Percentiles rank a stretch among this genome's conserved stretches.
Evolutionary conservation across 2,329 filamentous ascomycete genomes (phyloP).

Genomic region (Atkinsonella texensis): DNA sequence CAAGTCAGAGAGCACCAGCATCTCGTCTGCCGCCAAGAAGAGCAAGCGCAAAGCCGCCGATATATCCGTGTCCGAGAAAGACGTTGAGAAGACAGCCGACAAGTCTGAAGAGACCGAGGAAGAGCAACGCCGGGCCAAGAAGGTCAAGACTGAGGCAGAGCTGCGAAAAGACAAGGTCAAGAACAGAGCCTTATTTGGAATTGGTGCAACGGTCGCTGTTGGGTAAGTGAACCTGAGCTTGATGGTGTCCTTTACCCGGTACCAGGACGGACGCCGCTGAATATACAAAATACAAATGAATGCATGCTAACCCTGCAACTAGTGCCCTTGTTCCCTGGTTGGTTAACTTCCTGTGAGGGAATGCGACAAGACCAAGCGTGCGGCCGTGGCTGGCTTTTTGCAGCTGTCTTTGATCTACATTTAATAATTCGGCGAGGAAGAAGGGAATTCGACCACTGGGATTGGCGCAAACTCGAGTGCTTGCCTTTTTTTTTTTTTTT

Average conservation of each 20-base stretch:
- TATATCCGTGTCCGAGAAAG: conserved; percentile 52
- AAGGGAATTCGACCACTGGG: background rate
- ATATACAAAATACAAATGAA: background rate
- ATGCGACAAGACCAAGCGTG: conserved; percentile 17
- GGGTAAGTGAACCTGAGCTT: conserved; percentile 52
- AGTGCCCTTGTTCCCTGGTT: conserved; percentile 40
- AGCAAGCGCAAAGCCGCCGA: conserved; percentile 67
- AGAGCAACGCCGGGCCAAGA: conserved; percentile 52
- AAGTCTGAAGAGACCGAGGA: conserved; percentile 17
- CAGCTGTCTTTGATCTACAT: conserved; percentile 1
- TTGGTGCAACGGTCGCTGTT: conserved; percentile 76
- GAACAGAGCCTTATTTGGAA: conserved; percentile 72
- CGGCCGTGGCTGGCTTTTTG: background rate
- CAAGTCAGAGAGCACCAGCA: conserved; percentile 21
- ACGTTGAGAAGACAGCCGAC: conserved; percentile 28
- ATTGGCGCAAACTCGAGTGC: conserved; percentile 1
- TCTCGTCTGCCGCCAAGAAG: conserved; percentile 32
- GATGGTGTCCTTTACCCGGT: background rate
- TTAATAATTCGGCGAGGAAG: background rate
- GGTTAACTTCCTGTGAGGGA: conserved; percentile 34
- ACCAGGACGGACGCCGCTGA: background rate
- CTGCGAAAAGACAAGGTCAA: conserved; percentile 77
- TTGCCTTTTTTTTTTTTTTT: background rate
- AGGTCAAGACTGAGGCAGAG: conserved; percentile 68
- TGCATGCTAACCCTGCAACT: conserved; percentile 8